Conservation (phyloP, 140 eudicot genomes). For the Erigeron philadelphicus region DNA sequence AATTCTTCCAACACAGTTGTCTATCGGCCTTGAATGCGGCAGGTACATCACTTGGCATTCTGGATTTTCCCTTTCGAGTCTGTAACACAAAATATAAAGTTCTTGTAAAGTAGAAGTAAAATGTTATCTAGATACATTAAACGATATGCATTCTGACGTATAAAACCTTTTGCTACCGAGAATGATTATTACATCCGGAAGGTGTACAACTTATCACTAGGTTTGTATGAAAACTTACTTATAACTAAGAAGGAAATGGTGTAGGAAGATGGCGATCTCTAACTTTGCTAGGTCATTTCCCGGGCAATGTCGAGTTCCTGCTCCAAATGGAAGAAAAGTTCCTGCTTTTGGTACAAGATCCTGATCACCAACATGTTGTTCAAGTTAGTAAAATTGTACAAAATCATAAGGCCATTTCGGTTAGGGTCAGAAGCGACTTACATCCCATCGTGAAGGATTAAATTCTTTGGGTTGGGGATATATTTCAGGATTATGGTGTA, state of each 20-base stretch:
- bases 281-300: slow-evolving; percentile 95
- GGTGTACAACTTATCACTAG: too few relatives aligned
- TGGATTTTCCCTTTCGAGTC: slow-evolving; percentile 67
- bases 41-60: slow-evolving; percentile 39
- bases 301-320: slow-evolving; percentile 77
- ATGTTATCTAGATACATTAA: too few relatives aligned
- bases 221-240: slow-evolving; percentile 37
- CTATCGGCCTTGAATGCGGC: slow-evolving; percentile 79
- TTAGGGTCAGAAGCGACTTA: slow-evolving; percentile 31
- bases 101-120: background rate
- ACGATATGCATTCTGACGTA: too few relatives aligned
- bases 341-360: slow-evolving; percentile 61
- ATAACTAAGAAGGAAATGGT: slow-evolving; percentile 68
- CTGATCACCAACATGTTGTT: slow-evolving; percentile 29
- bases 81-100: slow-evolving; percentile 28
- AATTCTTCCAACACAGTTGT: slow-evolving; percentile 67
- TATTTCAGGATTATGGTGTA: slow-evolving; percentile 55
- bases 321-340: slow-evolving; percentile 83
- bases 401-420: background rate
- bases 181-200: too few relatives aligned
- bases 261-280: slow-evolving; percentile 74
- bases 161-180: too few relatives aligned
- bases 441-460: slow-evolving; percentile 87
- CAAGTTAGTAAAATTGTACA: slow-evolving; percentile 19
- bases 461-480: slow-evolving; percentile 55